Conservation (phyloP, 805 yeast species). For the Candida vaughaniae region DNA sequence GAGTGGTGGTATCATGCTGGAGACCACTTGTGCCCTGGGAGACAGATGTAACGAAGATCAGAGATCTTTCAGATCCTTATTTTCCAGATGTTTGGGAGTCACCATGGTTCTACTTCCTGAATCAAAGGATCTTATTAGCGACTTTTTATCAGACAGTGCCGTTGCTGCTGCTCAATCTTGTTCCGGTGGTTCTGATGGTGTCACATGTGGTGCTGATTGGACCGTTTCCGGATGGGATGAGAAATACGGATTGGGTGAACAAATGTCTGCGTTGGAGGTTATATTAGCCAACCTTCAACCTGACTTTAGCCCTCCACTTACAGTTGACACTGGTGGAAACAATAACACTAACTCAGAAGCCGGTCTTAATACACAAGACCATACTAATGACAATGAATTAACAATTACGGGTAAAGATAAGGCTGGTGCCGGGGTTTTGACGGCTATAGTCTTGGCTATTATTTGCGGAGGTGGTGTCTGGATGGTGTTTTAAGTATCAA, state of each 20-base stretch:
- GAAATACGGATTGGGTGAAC: conserved; percentile 78
- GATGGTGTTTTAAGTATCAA: conserved; percentile 74
- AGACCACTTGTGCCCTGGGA: conserved; percentile 56
- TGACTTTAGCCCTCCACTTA: conserved; percentile 29
- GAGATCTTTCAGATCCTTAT: conserved; percentile 70
- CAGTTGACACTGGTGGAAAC: conserved; percentile 35
- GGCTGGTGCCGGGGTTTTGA: conserved; percentile 89
- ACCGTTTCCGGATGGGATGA: conserved; percentile 58
- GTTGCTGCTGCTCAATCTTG: conserved; percentile 75
- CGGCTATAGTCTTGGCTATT: conserved; percentile 67
- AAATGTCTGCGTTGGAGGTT: conserved; percentile 72
- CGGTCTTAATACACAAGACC: conserved; percentile 33
- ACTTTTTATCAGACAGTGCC: conserved; percentile 51
- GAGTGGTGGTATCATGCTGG: conserved; percentile 51
- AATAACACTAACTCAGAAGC: conserved; percentile 36
- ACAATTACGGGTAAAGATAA: conserved; percentile 61
- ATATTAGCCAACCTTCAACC: conserved; percentile 39
- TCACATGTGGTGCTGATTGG: conserved; percentile 86
- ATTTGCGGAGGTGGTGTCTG: conserved; percentile 70
- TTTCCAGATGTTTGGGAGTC: conserved; percentile 60
- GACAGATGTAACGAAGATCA: conserved; percentile 70
- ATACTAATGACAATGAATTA: conserved; percentile 41
- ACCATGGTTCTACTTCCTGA: conserved; percentile 56
- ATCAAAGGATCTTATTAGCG: conserved; percentile 40
- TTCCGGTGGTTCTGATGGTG: conserved; percentile 81